Evolutionary conservation across 73 alveolate species (phyloP), one percentile per base, ranked within the genome.

Genomic region (Stentor coeruleus): DNA sequence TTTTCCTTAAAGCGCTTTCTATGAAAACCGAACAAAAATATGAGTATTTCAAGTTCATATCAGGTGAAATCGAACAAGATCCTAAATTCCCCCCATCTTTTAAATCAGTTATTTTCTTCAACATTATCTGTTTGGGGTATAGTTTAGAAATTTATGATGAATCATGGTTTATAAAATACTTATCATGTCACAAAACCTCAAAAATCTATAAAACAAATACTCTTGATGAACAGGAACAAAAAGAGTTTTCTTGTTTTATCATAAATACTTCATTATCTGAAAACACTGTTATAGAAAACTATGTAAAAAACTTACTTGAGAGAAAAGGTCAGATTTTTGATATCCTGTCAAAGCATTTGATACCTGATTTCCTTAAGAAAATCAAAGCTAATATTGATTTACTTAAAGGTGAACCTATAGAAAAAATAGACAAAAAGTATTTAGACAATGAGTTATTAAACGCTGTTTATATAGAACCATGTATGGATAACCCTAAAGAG

Each of bases 121-220:
- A 88, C 80, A 74, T 85, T 33, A 84, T 89, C 3, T 86, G 73
- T 36, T 58, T 58, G 20, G 92, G 90, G 14, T 20, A 81, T 1
- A 82, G 82, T 36, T 84, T 89, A 3, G 84, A 76, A 40, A 75
- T 76, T 38, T 85, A 75, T 59, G 92, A 89, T 73, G 86, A 89
- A 58, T 74, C 58, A 11, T 60, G 58, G 76, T 89, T 89, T 81
- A 75, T 40, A 35, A 81, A 84, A 72, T 89, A 89, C 77, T 60
- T 89, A 35, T 42, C 81, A 81, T 42, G 38, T 37, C 66, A 20
- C 28, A 6, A 20, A 11, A 6, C 66, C 28, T 49, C 66, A 11
- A 49, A 49, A 11, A 11, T 6, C 28, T 49, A 49, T 20, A 49
- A 11, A 6, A 20, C 6, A 6, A 20, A 49, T 11, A 49, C 6